Base-by-base conservation (phyloP, 2,329 filamentous ascomycete species). In the Alternaria arbusti region DNA sequence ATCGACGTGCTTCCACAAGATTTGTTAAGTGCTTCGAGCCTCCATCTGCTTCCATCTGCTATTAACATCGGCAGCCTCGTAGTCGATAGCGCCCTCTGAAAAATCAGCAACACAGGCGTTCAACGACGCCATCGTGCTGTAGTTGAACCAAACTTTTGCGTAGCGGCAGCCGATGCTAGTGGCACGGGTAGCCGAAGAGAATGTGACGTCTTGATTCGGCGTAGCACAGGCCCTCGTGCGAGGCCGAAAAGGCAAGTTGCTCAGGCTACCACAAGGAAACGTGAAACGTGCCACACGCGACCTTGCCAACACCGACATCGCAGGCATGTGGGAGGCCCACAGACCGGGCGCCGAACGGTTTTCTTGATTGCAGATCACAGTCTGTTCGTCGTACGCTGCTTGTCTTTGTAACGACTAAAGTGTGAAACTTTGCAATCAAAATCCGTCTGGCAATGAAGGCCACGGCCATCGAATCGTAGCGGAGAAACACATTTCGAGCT, bases 261-360 rank as follows among this genome's bases (percentile, higher is more conserved):
- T 52, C 30, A 55, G 50, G 56, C 50, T 63, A 23, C 54, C 49
- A 40, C 36, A 47, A 36, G 43, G 32, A 20, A 25, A 25, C 25
- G 47, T 60, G 56, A 45, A 57, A 61, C 43, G 63, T 67, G 58
- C 66, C 55, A 59, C 60, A 57, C 47, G 52, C 51, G 45, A 64
- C 44, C 44, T 50, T 8, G 11, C 36, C n/a, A 11, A 6, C 36
- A 40, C 36, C 36, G 36, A 40, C 36, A 40, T 40, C n/a, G 51
- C 58, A 57, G 25, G 47, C 50, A 54, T 55, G 46, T 40, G 36
- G 36, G 12, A 43, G 54, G 36, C 45, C 45, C 57, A 64, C 51
- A 54, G 15, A 51, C 54, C 44, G 32, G 26, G 40, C 46, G 51
- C 57, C 57, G 57, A 64, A 64, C 57, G 46, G 51, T 61, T 64